Evolutionary conservation across 164 flowering plant genomes (phyloP).

Genomic region (Berberis thunbergii): DNA sequence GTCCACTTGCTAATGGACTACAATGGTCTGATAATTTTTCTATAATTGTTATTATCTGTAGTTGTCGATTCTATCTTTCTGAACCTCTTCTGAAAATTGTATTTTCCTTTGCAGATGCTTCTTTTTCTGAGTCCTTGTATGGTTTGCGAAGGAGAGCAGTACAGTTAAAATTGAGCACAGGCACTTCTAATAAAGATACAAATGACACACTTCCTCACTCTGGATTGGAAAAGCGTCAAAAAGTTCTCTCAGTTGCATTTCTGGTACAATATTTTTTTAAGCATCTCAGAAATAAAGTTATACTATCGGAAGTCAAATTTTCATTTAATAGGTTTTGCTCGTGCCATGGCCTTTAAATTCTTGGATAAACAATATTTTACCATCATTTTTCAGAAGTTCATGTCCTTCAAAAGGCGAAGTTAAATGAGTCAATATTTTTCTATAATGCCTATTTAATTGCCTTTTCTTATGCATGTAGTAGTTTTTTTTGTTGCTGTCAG

Average conservation of each 20-base stretch:
- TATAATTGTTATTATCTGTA: too few relatives aligned
- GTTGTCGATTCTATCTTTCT: too few relatives aligned
- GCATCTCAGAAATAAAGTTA: background rate
- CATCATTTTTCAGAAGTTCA: too few relatives aligned
- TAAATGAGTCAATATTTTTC: too few relatives aligned
- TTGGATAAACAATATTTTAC: background rate
- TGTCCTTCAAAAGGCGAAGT: too few relatives aligned
- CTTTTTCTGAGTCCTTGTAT: slow-evolving; percentile 86
- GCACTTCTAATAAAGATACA: slow-evolving; percentile 21
- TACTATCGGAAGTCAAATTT: background rate
- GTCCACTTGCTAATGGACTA: too few relatives aligned
- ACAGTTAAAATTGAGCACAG: slow-evolving; percentile 35
- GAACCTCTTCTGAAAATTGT: too few relatives aligned
- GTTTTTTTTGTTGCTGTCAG: too few relatives aligned
- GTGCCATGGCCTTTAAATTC: background rate
- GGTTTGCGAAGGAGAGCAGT: slow-evolving; percentile 85
- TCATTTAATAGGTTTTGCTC: background rate
- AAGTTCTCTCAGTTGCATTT: slow-evolving; percentile 74
- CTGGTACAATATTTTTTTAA: slow-evolving; percentile 41
- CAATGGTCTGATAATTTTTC: too few relatives aligned
- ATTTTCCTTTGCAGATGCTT: slow-evolving; percentile 60
- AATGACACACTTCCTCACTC: slow-evolving; percentile 16
- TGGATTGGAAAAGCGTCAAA: slow-evolving; percentile 68
- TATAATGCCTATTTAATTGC: too few relatives aligned
- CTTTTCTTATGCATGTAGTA: too few relatives aligned